Conservation (phyloP, 1,284 basidiomycete species). For the Leccinum subrobustum region DNA sequence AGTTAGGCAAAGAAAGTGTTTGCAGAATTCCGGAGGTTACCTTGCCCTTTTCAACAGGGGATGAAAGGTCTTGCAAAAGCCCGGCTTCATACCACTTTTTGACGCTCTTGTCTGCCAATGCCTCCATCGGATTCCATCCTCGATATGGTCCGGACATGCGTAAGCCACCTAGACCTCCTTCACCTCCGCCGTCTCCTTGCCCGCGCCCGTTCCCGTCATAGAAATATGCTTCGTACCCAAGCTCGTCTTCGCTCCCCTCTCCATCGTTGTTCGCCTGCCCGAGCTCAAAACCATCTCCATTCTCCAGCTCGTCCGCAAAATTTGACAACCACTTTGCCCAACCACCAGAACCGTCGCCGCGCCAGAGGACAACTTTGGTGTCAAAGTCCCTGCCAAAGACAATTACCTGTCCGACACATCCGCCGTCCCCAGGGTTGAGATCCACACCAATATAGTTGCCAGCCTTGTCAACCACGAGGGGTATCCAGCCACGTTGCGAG, state of each 20-base stretch:
- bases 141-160: slow-evolving; percentile 79
- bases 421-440: slow-evolving; percentile 80
- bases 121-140: slow-evolving; percentile 89
- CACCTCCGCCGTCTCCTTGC: slow-evolving; percentile 72
- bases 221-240: slow-evolving; percentile 88
- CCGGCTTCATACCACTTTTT: slow-evolving; percentile 83
- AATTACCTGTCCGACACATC: slow-evolving; percentile 89
- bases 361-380: slow-evolving; percentile 93
- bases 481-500: slow-evolving; percentile 95
- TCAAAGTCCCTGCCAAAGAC: slow-evolving; percentile 98
- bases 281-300: slow-evolving; percentile 82
- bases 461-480: slow-evolving; percentile 88
- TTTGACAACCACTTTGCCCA: slow-evolving; percentile 95
- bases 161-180: slow-evolving; percentile 64
- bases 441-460: slow-evolving; percentile 98
- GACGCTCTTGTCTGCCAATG: slow-evolving; percentile 85
- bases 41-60: slow-evolving; percentile 48
- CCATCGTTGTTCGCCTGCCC: slow-evolving; percentile 50
- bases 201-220: slow-evolving; percentile 74
- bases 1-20: slow-evolving; percentile 12
- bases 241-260: slow-evolving; percentile 75
- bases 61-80: slow-evolving; percentile 50
- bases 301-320: slow-evolving; percentile 93
- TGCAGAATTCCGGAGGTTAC: slow-evolving; percentile 33
- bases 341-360: slow-evolving; percentile 85